Base-by-base conservation (phyloP, 257 asterid species). In the Schizonepeta tenuifolia region DNA sequence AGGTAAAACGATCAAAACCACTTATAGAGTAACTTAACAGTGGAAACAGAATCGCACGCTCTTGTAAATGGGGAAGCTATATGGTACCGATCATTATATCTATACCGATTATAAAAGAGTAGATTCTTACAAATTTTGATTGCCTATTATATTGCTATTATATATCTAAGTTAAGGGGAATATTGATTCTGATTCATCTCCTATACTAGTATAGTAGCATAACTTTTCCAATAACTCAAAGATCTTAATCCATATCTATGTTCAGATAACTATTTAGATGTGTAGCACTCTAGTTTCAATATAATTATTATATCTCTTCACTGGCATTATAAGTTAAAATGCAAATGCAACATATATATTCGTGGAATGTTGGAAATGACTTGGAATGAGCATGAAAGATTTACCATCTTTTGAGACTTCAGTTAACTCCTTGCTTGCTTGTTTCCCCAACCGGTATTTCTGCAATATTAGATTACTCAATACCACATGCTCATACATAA, bases 361-460 rank as follows among this genome's bases (percentile, higher is more conserved):
- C 9, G 47, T 26, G 77, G 54, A 55, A 63, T 18, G 35, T 2
- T 21, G 60, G 50, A 65, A 59, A 67, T 20, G 9, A 31, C 33
- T n/a, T n/a, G n/a, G 51, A 31, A 66, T 33, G n/a, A 44, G 62
- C 20, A 49, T 6, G 8, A 50, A 68, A 54, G 22, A 21, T 38
- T 33, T 87, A 89, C 97, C 97, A 22, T 88, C 98, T 88, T 88
- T 92, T 60, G 97, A 92, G 87, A 84, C 86, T 9, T 86, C 97
- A 15, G 89, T 83, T 58, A 80, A 69, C 76, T 90, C 97, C 80
- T 87, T 87, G 83, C 72, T 75, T n/a, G 89, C 81, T 86, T 81
- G 98, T 80, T 85, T 92, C 44, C 98, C 97, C 85, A 92, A 15
- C 41, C 98, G 93, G 80, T 85, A 92, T 74, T 92, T 92, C 98